Evolutionary conservation across 108 stramenopile species (phyloP), one percentile per base, ranked within the genome.

Genomic region (Aurantiochytrium sp.): DNA sequence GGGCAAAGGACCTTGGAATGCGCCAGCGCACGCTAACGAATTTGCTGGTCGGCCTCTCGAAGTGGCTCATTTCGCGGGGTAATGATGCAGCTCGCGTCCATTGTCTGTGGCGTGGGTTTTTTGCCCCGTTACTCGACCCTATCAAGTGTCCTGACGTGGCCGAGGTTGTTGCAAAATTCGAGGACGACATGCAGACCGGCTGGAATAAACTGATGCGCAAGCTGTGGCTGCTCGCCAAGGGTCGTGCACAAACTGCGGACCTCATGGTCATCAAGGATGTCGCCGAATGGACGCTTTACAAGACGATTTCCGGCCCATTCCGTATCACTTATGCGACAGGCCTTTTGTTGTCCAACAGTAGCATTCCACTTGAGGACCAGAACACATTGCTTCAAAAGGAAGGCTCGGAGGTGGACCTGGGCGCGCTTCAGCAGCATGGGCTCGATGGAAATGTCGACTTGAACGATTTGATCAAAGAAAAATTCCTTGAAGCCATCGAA

Each of bases 181-280:
- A 83, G 28, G 18, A 83, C 4, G 76, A 83, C 51, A 53, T 3
- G 1, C 76, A 83, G 76, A 1, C 51, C 51, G 76, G 76, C 25
- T 83, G 76, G 76, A 12, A 6, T 12, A 10, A 6, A 12, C 4
- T 83, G 18, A 83, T 83, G 76, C 76, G 5, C 6, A 83, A 35
- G 18, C 18, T 83, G 76, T 83, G 76, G 76, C 76, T 83, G 51
- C 76, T 83, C 28, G 76, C 76, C 51, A 83, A 83, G 76, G 76
- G 76, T 23, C 76, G 76, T 12, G 76, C 76, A 6, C 76, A 83
- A 23, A 35, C 49, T 35, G 76, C 76, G 18, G 76, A 83, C 51
- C 76, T 83, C 51, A 28, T 23, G 0, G 45, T 3, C 45, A 83
- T 83, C 4, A 83, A 83, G 29, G 23, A 1, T 29, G 29, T 29